phyloP scores from a whole-genome alignment of 164 flowering plant species.

The Magnolia officinalis region DNA sequence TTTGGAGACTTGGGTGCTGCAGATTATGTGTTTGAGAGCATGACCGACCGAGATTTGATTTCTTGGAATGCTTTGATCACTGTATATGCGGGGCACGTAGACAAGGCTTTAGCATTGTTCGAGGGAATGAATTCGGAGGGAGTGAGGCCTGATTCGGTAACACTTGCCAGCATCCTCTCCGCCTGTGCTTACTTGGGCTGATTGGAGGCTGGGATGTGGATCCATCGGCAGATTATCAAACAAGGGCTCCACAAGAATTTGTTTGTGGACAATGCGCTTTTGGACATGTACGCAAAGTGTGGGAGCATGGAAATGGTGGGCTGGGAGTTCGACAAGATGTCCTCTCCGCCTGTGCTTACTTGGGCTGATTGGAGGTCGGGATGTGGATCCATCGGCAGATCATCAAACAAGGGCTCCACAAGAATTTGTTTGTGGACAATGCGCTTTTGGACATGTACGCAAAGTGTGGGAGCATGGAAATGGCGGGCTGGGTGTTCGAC shows the following conservation, averaged over 20 bases:
- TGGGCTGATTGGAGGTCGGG: too few relatives aligned
- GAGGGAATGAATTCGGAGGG: not conserved
- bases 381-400: too few relatives aligned
- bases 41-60: slow-evolving; percentile 35
- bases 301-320: slow-evolving; percentile 18
- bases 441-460: too few relatives aligned
- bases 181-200: slow-evolving; percentile 11
- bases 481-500: too few relatives aligned
- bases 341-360: too few relatives aligned
- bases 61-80: slow-evolving; percentile 50
- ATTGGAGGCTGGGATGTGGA: not conserved
- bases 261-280: slow-evolving; percentile 4
- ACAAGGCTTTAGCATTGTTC: slow-evolving; percentile 32
- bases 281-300: slow-evolving; percentile 38
- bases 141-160: slow-evolving; percentile 6
- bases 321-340: not conserved
- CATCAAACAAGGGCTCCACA: too few relatives aligned
- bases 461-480: too few relatives aligned
- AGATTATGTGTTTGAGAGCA: slow-evolving; percentile 3
- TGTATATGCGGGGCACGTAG: slow-evolving; percentile 23
- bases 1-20: slow-evolving; percentile 10
- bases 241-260: not conserved
- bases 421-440: too few relatives aligned
- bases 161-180: slow-evolving; percentile 8
- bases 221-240: not conserved